Evolutionary conservation across 2,329 filamentous ascomycete genomes (phyloP), one percentile per base, ranked within the genome.

Genomic region (Fusarium nematophilum): DNA sequence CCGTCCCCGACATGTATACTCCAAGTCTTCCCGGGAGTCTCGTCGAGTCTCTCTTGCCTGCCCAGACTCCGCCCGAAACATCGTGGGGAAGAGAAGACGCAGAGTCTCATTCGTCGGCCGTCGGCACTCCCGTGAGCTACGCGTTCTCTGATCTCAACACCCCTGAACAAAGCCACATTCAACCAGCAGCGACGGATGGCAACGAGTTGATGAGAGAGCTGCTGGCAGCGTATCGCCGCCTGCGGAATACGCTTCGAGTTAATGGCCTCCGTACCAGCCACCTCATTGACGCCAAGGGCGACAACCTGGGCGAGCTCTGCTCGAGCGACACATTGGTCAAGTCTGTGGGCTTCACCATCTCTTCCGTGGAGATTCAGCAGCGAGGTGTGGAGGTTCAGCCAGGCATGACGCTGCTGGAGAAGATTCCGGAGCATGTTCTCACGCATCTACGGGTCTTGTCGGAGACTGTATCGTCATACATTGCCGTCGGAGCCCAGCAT

Each of bases 351-450:
- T 92, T 88, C 72, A 94, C 93, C 0, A 93, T 99, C 54, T 89
- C 93, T 8, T 88, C 93, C 0, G 88, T 91, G 4, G 95, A 99
- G 76, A 97, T 98, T 63, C 89, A 93, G 61, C 93, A 97, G 73
- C 90, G 95, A 66, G 95, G 95, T 6, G 81, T 92, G 4, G 90
- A 92, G 66, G 87, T 88, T 17, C 86, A 90, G 62, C 84, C 86
- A 39, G 89, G 91, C 48, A 83, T 87, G 73, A 94, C 90, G 5
- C 78, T 98, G 38, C 76, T 98, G 15, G 90, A 94, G 64, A 93
- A 89, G 68, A 90, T 98, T 45, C 89, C 95, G 0, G 90, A 94
- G 52, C 88, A 96, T 72, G 84, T 86, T 2, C 79, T 99, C 56
- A 95, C 91, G 2, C 93, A 98, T 72, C 81, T 99, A 23, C 90